Evolutionary conservation across 805 yeast genomes (phyloP), one percentile per base, ranked within the genome.

Genomic region (Ogataea ganodermae): DNA sequence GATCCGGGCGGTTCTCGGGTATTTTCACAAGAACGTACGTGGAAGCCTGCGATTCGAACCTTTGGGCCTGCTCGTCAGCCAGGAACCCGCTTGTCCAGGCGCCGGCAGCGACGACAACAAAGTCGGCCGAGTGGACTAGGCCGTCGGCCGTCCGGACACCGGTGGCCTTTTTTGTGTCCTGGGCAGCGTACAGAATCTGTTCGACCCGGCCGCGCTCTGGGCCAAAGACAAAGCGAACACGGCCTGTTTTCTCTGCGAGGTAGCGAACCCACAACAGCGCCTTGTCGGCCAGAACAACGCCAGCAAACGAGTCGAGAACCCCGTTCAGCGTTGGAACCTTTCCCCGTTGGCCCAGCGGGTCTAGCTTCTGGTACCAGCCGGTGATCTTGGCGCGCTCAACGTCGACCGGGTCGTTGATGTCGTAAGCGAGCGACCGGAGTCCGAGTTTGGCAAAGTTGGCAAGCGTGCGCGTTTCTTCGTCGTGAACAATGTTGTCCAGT

Each of bases 41-140:
- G 2, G 69, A 71, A n/a, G 61, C 58, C 24, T 61, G 60, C 0
- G 69, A 68, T 46, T 66, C 70, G 44, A 59, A 54, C 17, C 63
- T 46, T 2, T 66, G 65, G 24, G 55, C 58, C 3, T 67, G 62
- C 17, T 50, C 44, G 22, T 56, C 65, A 3, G 69, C 66, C 5
- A 62, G 50, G n/a, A 64, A 48, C 20, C 46, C 44, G 7, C 60
- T 50, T 3, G 61, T 49, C 66, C 67, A 64, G 17, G 63, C 62
- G 4, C 70, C 68, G 31, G 61, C 55, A 14, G 60, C 58, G 4
- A 64, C 37, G 17, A 65, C 58, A 3, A 56, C 60, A 42, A 42
- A 22, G 22, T 57, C 59, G 14, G 67, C 58, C 16, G 23, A 12
- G 46, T 66, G 62, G 0, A 20, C n/a, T n/a, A 45, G 43, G 4